Base-by-base conservation (phyloP, 805 yeast genomes). In the Wickerhamomyces pijperi region DNA sequence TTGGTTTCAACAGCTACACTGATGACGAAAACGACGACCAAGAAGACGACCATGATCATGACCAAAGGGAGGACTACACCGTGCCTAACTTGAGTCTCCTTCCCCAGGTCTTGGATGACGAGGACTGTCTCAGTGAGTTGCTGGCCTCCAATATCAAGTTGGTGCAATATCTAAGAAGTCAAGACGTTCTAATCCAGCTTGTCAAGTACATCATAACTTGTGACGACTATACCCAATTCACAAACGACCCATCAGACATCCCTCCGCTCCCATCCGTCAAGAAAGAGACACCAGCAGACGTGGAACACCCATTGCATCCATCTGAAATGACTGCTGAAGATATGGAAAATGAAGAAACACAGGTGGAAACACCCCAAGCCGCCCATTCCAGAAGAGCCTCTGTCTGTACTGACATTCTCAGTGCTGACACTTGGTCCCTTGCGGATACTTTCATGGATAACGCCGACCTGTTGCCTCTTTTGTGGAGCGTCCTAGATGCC, bases 341-440 rank as follows among this genome's bases (percentile, higher is more conserved):
- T 31, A 36, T 45, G 28, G 46, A 50, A 19, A 46, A 49, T 16
- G 44, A 44, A 25, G 49, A 51, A 42, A 55, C 54, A 9, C 52
- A 54, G 12, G 68, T 64, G 40, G 68, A 65, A 40, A 58, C 60
- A 4, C 61, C 60, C 25, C 61, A 62, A 35, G 63, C 61, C 37
- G 60, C 47, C 3, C 65, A 60, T 35, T 43, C 56, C 2, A 55
- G 69, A 49, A 55, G 73, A 44, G 78, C 86, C 2, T 78, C 77
- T 41, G 69, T 81, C 49, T 87, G 95, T 5, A 85, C 95, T 2
- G 97, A 92, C 56, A 80, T 92, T 34, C 65, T 92, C 36, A 76
- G 90, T 32, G 85, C 92, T 4, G 97, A 90, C 54, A 88, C 87
- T 8, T 90, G 97, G 96, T 82, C 94, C 2, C 67, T 92, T 31